These are phyloP conservation scores for Stachybotrys chlorohalonatus DNA, from an alignment of 2,329 filamentous ascomycete species.

Conservation along the genomic window DNA sequence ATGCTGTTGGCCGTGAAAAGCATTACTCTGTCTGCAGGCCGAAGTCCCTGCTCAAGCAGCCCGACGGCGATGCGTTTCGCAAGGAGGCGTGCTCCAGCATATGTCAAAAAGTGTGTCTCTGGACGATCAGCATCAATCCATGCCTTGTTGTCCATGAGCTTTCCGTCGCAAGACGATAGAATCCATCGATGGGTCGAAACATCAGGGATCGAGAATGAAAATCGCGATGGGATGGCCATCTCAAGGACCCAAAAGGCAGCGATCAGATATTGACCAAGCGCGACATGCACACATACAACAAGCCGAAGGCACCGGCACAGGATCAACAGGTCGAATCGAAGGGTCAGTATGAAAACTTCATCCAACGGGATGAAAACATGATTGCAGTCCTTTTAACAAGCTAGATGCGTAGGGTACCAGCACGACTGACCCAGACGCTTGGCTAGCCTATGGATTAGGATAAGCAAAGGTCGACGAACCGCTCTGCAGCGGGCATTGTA, in stretches of 20 bases:
- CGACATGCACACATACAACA: neutral
- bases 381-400: neutral
- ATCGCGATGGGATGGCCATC: constrained; percentile 41
- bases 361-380: neutral
- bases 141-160: constrained; percentile 32
- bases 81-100: constrained; percentile 57
- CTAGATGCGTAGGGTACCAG: neutral
- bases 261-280: neutral
- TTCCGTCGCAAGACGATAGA: constrained; percentile 37
- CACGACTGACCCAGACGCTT: neutral
- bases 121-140: constrained; percentile 60
- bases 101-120: constrained; percentile 57
- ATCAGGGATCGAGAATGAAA: constrained; percentile 31
- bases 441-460: neutral
- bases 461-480: neutral
- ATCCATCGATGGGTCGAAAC: constrained; percentile 48
- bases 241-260: neutral
- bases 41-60: constrained; percentile 52
- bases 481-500: neutral
- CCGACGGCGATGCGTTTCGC: constrained; percentile 65
- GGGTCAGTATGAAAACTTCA: no score
- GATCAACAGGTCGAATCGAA: no score
- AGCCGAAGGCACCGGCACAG: neutral
- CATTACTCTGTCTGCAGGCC: constrained; percentile 60
- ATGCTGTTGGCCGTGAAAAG: constrained; percentile 67